A percentile compares a stretch with the other conserved stretches of the same genome.
These are phyloP conservation scores for Pseudevernia furfuracea DNA, from an alignment of 495 filamentous ascomycete species.

Conservation along the genomic window DNA sequence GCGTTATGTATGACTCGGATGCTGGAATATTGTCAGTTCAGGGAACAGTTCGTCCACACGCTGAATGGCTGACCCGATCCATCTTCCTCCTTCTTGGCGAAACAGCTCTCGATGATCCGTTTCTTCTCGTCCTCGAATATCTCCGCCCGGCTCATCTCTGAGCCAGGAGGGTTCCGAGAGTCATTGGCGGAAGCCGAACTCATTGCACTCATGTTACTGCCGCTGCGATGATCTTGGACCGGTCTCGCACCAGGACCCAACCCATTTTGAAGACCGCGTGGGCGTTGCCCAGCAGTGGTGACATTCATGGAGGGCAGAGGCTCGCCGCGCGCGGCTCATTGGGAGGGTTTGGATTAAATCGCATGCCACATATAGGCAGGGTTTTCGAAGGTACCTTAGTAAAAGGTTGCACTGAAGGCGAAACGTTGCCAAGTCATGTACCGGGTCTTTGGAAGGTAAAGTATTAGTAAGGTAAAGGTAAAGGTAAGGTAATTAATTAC, in stretches of 20 bases:
- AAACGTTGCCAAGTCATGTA: slow-evolving; percentile 1
- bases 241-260: slow-evolving; percentile 16
- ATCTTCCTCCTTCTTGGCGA: slow-evolving; percentile 76
- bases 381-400: background rate
- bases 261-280: slow-evolving; percentile 24
- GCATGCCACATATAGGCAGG: slow-evolving; percentile 4
- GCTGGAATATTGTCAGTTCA: slow-evolving; percentile 41
- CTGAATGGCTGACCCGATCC: slow-evolving; percentile 50
- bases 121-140: slow-evolving; percentile 92
- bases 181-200: background rate
- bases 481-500: no score
- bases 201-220: background rate
- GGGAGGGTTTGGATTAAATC: background rate
- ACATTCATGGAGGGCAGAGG: slow-evolving; percentile 22
- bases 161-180: slow-evolving; percentile 16
- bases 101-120: slow-evolving; percentile 86
- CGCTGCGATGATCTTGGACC: slow-evolving; percentile 21
- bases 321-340: slow-evolving; percentile 9
- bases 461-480: no score
- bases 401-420: background rate
- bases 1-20: slow-evolving; percentile 93
- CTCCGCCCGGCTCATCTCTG: slow-evolving; percentile 62
- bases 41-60: background rate
- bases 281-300: slow-evolving; percentile 22
- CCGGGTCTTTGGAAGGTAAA: background rate